Conservation (phyloP, 1,139 yeast genomes). For the Tardiomyces blankii region DNA sequence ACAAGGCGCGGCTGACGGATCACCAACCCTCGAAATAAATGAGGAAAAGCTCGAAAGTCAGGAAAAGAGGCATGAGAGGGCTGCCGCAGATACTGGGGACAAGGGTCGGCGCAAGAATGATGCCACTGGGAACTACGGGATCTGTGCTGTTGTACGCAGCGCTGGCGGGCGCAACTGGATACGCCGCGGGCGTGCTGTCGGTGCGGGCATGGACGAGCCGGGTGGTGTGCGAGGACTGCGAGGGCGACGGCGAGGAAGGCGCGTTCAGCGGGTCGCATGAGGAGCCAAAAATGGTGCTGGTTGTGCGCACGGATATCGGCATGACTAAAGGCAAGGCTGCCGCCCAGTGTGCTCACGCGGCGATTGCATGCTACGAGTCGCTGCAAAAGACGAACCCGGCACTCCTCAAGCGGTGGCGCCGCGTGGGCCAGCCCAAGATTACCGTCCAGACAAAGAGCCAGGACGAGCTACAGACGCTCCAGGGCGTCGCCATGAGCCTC, state of each 20-base stretch:
- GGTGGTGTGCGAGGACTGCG: conserved; percentile 4
- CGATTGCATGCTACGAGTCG: conserved; percentile 73
- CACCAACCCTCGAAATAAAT: too few species aligned
- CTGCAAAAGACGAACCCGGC: conserved; percentile 36
- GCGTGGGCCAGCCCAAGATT: conserved; percentile 88
- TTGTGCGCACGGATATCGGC: conserved; percentile 77
- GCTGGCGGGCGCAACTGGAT: neutral
- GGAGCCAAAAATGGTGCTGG: conserved; percentile 79
- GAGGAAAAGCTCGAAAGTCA: too few species aligned
- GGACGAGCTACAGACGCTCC: conserved; percentile 67
- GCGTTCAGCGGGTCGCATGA: conserved; percentile 7
- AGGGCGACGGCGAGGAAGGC: conserved; percentile 10
- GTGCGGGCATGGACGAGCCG: conserved; percentile 1
- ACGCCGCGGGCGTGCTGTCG: conserved; percentile 1
- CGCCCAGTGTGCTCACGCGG: conserved; percentile 98
- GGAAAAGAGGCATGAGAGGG: too few species aligned
- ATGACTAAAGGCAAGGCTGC: conserved; percentile 97
- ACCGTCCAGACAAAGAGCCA: conserved; percentile 64
- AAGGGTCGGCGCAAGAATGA: neutral
- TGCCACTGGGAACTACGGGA: neutral
- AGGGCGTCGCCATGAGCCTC: conserved; percentile 69
- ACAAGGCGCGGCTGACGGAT: too few species aligned
- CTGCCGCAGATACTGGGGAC: too few species aligned
- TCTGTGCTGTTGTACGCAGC: conserved; percentile 3
- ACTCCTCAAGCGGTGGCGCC: conserved; percentile 60